phyloP scores from a whole-genome alignment of 2,329 filamentous ascomycete genomes.

The Ophiostoma sp. region DNA sequence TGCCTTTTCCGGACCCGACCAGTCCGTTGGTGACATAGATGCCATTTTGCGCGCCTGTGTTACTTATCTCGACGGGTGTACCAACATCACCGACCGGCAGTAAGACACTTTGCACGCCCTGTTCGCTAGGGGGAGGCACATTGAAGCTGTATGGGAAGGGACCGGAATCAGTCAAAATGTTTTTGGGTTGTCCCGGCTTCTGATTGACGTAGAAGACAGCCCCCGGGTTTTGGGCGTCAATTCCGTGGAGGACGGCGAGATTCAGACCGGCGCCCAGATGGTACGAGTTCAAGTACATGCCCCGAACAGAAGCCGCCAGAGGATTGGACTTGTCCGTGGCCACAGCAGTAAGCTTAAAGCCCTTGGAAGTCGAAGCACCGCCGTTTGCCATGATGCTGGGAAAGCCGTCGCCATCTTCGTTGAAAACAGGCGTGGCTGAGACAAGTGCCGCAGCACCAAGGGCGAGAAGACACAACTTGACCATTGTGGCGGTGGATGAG shows the following conservation, averaged over 20 bases:
- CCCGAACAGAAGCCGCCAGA: neutral
- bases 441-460: neutral
- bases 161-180: conserved; percentile 40
- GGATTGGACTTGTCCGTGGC: neutral
- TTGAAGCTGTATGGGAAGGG: conserved; percentile 38
- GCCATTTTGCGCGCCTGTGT: conserved; percentile 35
- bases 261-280: conserved; percentile 42
- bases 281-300: conserved; percentile 28
- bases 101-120: conserved; percentile 11
- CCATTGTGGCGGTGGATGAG: neutral
- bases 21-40: conserved; percentile 33
- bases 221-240: conserved; percentile 25
- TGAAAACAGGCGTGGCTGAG: conserved; percentile 10
- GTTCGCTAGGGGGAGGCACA: conserved; percentile 27
- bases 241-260: conserved; percentile 36
- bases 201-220: conserved; percentile 47
- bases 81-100: conserved; percentile 30
- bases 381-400: neutral
- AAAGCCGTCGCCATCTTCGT: neutral
- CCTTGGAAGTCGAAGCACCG: neutral
- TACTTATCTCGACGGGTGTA: conserved; percentile 1
- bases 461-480: conserved; percentile 1
- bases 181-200: conserved; percentile 33
- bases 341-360: neutral
- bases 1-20: conserved; percentile 26